Evolutionary conservation across 805 yeast genomes (phyloP).

Genomic region (Candida stauntonica): DNA sequence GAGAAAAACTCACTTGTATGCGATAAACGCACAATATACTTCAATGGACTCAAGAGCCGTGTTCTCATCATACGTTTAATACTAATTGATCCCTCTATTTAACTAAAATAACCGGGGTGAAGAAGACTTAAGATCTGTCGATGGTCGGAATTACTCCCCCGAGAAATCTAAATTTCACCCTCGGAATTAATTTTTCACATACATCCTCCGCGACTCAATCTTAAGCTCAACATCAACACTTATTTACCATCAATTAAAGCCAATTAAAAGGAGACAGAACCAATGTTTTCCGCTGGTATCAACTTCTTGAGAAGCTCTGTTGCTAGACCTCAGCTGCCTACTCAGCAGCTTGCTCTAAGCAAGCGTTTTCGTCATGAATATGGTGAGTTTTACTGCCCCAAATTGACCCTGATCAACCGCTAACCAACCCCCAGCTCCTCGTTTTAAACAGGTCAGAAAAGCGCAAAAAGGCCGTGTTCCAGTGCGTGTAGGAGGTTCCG

Average conservation of each 20-base stretch:
- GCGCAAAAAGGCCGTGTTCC: constrained; percentile 93
- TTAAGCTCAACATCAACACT: too few relatives aligned
- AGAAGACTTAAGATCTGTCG: too few relatives aligned
- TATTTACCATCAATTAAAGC: too few relatives aligned
- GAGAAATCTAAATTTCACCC: background rate
- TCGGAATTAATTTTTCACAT: constrained; percentile 2
- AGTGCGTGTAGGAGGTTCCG: constrained; percentile 91
- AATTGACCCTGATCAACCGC: too few relatives aligned
- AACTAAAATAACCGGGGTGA: too few relatives aligned
- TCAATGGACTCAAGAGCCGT: constrained; percentile 1
- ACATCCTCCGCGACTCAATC: too few relatives aligned
- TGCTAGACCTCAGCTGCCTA: constrained; percentile 13
- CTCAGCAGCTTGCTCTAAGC: constrained; percentile 13
- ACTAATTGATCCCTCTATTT: background rate
- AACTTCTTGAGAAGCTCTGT: constrained; percentile 5
- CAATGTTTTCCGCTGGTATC: constrained; percentile 11
- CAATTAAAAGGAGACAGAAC: too few relatives aligned
- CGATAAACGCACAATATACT: constrained; percentile 4
- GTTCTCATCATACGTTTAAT: background rate
- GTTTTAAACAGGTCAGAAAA: constrained; percentile 42
- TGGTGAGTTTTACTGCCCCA: constrained; percentile 10
- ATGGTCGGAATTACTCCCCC: too few relatives aligned
- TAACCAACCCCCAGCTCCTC: constrained; percentile 20
- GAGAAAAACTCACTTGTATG: constrained; percentile 12
- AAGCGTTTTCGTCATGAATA: constrained; percentile 28